Evolutionary conservation across 2,329 filamentous ascomycete genomes (phyloP), one percentile per base, ranked within the genome.

Genomic region (Sporothrix euskadiensis): DNA sequence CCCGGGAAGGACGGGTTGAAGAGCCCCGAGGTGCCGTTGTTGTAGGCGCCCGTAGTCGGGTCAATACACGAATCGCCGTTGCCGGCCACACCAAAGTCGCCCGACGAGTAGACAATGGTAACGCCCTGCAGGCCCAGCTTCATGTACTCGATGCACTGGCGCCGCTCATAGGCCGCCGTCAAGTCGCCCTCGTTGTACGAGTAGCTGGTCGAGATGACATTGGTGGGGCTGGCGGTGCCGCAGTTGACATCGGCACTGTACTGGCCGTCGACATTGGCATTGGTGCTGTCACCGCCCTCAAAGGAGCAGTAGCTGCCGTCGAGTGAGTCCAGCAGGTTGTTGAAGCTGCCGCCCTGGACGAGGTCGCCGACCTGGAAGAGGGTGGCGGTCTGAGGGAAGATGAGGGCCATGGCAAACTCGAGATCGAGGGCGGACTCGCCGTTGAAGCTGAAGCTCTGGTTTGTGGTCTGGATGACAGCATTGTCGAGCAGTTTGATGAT

Each of bases 121-220:
- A 87, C 82, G 26, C 86, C 86, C 77, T 84, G 83, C 52, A 88
- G 82, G 22, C 84, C 86, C 1, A 88, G 83, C 80, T 89, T 88
- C 83, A 88, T 84, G 78, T 86, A 88, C 80, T 88, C 86, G 73
- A 82, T 80, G 77, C 87, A 88, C 79, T 89, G 87, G 3, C 87
- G 81, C 68, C 81, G 76, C 74, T 85, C 83, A 77, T 88, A 89
- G 73, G 79, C 80, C 6, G 81, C 80, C 0, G 85, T 83, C 8
- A 86, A 79, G 69, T 85, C 83, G n/a, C 81, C 83, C 79, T 89
- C 87, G 75, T 85, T 85, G 75, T 85, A 85, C 14, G 82, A 83
- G 78, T 89, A 89, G 12, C 84, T 87, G 39, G 86, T 86, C 30
- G 83, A 85, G 73, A 88, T 85, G 73, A 88, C 86, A 73, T 88